Evolutionary conservation across 352 stramenopile genomes (phyloP), one percentile per base, ranked within the genome.

Genomic region (Phytopythium montanum): DNA sequence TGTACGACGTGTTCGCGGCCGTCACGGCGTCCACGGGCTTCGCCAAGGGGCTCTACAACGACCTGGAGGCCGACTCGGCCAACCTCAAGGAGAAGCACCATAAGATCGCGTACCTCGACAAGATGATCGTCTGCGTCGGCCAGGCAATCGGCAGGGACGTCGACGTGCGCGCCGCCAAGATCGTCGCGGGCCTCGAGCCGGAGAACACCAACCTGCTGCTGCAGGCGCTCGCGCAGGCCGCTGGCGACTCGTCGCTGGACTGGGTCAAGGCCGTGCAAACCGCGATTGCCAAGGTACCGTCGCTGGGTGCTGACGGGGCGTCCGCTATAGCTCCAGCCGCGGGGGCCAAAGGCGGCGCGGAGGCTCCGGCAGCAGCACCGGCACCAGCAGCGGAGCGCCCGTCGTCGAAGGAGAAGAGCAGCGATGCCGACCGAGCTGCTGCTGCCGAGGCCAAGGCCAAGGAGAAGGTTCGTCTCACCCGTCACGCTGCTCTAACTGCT

Each of bases 1-100:
- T 98, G 44, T 89, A 98, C 71, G 94, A 99, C 69, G 79, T 98
- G 39, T 90, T 99, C 56, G 78, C 87, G 46, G 92, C 88, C 48
- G 71, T 99, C 38, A 87, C 75, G 23, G 70, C 79, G 51, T 63
- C 70, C 64, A 96, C 91, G 49, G 91, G 90, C 39, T 98, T 99
- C 64, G 82, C 72, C 34, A 76, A 90, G 56, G 78, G 73, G 3
- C 72, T 95, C 44, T 96, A 95, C 70, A 95, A 84, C 61, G 76
- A 78, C 66, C 85, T 87, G 52, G 81, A 94, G 56, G 60, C 85
- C 44, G 76, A 87, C 52, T 92, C 82, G 31, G 79, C 72, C 53
- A 94, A 94, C 61, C 80, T 95, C 68, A 94, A 93, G 64, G 85
- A 94, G 54, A 94, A 92, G 59, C 68, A 87, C 62, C 79, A 94